A percentile compares a stretch with the other conserved stretches of the same genome.
These are phyloP conservation scores for Litchi chinensis DNA, from an alignment of 345 rosid genomes.

Conservation along the genomic window DNA sequence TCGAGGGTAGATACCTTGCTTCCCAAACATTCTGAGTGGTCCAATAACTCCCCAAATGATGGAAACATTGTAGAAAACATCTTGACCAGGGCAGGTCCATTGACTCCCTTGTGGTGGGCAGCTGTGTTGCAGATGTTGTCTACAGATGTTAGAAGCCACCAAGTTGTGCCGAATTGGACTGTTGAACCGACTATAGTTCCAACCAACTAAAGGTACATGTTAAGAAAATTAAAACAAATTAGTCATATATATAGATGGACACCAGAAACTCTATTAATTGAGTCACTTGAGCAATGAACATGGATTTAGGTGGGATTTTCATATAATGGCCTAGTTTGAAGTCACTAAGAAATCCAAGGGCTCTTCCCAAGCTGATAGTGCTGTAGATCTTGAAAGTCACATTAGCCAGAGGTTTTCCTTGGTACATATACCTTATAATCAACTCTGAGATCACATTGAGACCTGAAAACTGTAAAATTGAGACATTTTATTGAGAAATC, in stretches of 20 bases:
- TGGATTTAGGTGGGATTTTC: slow-evolving; percentile 83
- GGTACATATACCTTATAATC: slow-evolving; percentile 69
- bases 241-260: neutral
- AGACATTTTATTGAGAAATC: neutral
- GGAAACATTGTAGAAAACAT: slow-evolving; percentile 75
- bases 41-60: slow-evolving; percentile 87
- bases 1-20: slow-evolving; percentile 49
- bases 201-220: slow-evolving; percentile 34
- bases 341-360: slow-evolving; percentile 58
- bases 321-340: slow-evolving; percentile 87
- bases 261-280: neutral
- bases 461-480: slow-evolving; percentile 53
- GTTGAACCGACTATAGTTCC: slow-evolving; percentile 67
- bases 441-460: slow-evolving; percentile 75
- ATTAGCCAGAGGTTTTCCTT: slow-evolving; percentile 84
- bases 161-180: slow-evolving; percentile 63
- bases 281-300: slow-evolving; percentile 69
- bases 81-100: slow-evolving; percentile 78
- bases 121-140: slow-evolving; percentile 59
- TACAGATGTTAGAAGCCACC: slow-evolving; percentile 64
- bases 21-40: slow-evolving; percentile 67
- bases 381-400: slow-evolving; percentile 86
- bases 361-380: slow-evolving; percentile 75
- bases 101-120: slow-evolving; percentile 65
- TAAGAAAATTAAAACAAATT: neutral